Evolutionary conservation across 192 early-diverging fungal species (phyloP).

Genomic region (Mortierella claussenii): DNA sequence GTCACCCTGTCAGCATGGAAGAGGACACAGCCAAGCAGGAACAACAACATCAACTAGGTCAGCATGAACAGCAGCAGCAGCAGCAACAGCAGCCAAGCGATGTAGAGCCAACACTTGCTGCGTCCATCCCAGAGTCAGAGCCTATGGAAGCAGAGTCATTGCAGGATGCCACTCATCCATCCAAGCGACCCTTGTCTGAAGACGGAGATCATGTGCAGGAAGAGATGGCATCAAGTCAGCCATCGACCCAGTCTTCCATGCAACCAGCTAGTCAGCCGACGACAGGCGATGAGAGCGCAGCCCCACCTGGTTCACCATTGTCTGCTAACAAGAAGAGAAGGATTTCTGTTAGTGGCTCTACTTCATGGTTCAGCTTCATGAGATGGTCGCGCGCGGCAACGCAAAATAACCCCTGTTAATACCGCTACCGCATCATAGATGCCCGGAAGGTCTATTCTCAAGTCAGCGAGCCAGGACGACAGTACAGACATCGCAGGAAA

Average conservation of each 20-base stretch:
- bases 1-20: too few species aligned
- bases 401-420: neutral
- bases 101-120: too few species aligned
- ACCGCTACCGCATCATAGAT: neutral
- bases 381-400: neutral
- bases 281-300: too few species aligned
- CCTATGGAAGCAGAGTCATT: too few species aligned
- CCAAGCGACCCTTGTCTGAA: too few species aligned
- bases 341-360: neutral
- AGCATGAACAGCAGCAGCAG: neutral
- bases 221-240: too few species aligned
- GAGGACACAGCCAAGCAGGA: neutral
- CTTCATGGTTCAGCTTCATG: neutral
- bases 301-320: too few species aligned
- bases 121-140: too few species aligned
- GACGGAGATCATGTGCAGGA: too few species aligned
- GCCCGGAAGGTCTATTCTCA: constrained; percentile 46
- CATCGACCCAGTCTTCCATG: too few species aligned
- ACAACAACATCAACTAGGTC: neutral
- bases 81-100: neutral
- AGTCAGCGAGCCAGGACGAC: constrained; percentile 16
- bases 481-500: constrained; percentile 8
- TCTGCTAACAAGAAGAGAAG: neutral
- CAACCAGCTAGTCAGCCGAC: too few species aligned
- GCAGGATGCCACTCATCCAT: too few species aligned